phyloP scores from a whole-genome alignment of 345 rosid genomes.

The Moricandia moricandioides region DNA sequence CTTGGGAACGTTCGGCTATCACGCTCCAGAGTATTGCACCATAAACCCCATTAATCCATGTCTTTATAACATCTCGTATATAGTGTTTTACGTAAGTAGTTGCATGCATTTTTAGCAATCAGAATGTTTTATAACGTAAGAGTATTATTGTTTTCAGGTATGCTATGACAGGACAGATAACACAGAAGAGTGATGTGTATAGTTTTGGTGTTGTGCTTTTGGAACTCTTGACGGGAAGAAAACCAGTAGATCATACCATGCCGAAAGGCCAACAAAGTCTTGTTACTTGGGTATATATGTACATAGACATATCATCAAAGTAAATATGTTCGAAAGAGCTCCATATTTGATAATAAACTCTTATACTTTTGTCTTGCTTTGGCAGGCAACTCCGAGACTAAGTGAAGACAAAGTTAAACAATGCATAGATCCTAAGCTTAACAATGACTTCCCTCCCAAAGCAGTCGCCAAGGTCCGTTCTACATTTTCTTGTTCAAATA shows the following conservation, averaged over 20 bases:
- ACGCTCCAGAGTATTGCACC: constrained; percentile 84
- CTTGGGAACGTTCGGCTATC: constrained; percentile 97
- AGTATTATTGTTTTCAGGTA: constrained; percentile 50
- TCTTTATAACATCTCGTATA: neutral
- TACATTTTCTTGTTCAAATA: neutral
- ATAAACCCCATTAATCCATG: neutral
- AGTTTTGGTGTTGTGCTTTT: constrained; percentile 98
- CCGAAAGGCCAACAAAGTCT: constrained; percentile 99
- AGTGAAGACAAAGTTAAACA: constrained; percentile 99
- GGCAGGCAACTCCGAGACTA: constrained; percentile 96
- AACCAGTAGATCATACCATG: constrained; percentile 99
- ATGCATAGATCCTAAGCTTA: constrained; percentile 93
- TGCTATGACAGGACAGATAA: constrained; percentile 99
- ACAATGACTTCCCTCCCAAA: constrained; percentile 90
- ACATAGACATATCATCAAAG: neutral
- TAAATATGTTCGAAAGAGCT: neutral
- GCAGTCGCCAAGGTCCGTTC: constrained; percentile 88
- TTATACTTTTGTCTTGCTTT: neutral
- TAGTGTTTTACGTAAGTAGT: neutral
- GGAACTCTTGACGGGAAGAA: constrained; percentile 93
- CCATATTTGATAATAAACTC: neutral
- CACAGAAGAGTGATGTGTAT: constrained; percentile 96
- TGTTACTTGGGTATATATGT: constrained; percentile 86
- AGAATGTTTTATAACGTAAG: neutral
- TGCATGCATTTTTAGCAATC: neutral